phyloP scores from a whole-genome alignment of 2,329 filamentous ascomycete genomes.

The Microascus cirrosus region DNA sequence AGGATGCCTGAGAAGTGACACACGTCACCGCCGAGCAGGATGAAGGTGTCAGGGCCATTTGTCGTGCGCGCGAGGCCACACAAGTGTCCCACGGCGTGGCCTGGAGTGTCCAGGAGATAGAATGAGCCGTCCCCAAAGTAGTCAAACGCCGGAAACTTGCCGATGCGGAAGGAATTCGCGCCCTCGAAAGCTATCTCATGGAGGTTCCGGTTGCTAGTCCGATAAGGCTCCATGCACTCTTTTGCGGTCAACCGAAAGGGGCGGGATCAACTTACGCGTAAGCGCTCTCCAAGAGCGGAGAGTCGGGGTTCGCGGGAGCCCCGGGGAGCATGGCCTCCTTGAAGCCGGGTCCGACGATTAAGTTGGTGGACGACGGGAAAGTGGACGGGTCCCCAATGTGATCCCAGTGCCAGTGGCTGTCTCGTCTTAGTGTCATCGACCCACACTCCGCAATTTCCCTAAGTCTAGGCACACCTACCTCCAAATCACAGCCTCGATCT shows the following conservation, averaged over 20 bases:
- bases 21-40: conserved; percentile 29
- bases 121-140: conserved; percentile 30
- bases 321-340: conserved; percentile 31
- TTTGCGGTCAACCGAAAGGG: neutral
- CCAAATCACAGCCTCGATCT: conserved; percentile 8
- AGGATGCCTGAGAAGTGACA: conserved; percentile 27
- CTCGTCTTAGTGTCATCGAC: neutral
- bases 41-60: conserved; percentile 18
- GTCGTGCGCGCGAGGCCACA: conserved; percentile 27
- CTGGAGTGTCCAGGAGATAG: conserved; percentile 27
- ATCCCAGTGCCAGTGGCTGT: conserved; percentile 37
- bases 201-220: conserved; percentile 12
- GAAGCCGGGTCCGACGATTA: conserved; percentile 43
- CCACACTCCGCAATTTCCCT: neutral
- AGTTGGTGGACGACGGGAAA: conserved; percentile 31
- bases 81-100: conserved; percentile 27
- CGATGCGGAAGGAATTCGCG: conserved; percentile 16
- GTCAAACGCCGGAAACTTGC: conserved; percentile 24
- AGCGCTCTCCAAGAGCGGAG: conserved; percentile 21
- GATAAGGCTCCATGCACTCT: neutral
- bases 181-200: conserved; percentile 16
- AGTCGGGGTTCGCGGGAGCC: conserved; percentile 26
- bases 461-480: conserved; percentile 2
- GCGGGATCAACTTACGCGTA: conserved; percentile 13
- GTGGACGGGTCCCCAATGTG: conserved; percentile 37